Evolutionary conservation across 1,139 yeast species (phyloP), one percentile per base, ranked within the genome.

Genomic region (Arxiozyma bovina): DNA sequence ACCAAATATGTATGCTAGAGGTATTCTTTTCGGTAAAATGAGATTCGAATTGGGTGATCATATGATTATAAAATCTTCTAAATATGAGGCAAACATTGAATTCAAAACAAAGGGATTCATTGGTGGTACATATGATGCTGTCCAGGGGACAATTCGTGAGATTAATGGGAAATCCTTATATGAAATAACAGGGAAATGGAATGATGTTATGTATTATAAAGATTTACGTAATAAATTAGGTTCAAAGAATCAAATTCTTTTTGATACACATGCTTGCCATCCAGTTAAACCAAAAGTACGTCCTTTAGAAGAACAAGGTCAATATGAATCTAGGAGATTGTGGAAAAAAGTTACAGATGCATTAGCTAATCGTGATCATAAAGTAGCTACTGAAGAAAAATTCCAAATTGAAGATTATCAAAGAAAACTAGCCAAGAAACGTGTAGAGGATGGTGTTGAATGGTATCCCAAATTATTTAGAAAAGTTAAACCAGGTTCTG

Each of bases 1-100:
- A 70, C 99, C 99, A 54, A 93, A 93, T 69, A 84, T 93, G 73
- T 93, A 93, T 64, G 96, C 95, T n/a, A 77, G 99, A 62, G 97
- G 96, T 51, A 87, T 93, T 50, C 73, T 93, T 42, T 87, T 93
- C 66, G 99, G 99, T 22, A 87, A 85, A 61, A 78, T 93, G 75
- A 86, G 83, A 71, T 84, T 86, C 59, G 99, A 93, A 68, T 73
- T 93, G 56, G 99, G 99, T 42, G 99, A 93, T 67, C 96, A 87
- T 65, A 82, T 95, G 82, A 65, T 78, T 18, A 77, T 93, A 53
- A 81, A 78, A 62, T 87, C 95, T 64, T 77, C 81, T 12, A 73
- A 75, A 15, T 77, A 78, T 56, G 78, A 80, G 54, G 93, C 94
- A 3, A 94, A 87, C 65, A 86, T 93, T 54, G 99, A 93, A 60